Evolutionary conservation across 805 yeast genomes (phyloP), one percentile per base, ranked within the genome.

Genomic region (Hanseniaspora singularis): DNA sequence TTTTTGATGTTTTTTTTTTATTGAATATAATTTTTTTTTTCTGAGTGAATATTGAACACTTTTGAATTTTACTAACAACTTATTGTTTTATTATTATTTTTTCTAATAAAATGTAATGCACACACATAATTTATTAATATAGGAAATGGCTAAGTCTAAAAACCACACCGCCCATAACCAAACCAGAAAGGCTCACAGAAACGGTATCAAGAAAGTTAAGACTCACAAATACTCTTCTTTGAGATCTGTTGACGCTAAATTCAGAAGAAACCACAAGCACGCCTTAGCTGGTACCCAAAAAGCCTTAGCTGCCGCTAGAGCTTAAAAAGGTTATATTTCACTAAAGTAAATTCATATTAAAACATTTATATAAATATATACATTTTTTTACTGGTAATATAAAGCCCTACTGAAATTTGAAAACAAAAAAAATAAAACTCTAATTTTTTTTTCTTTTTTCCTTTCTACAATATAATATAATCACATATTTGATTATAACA

Each of bases 101-200:
- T 33, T 33, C 20, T 33, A 16, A n/a, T 30, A 30, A 14, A 30
- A n/a, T 30, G 15, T 30, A 30, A 30, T 14, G 15, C 14, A 30
- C 33, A 30, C 33, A 30, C 33, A 14, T 14, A 14, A 30, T 30
- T 30, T 30, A 30, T 30, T 30, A 14, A 31, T 38, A 46, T 41
- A 56, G 55, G 66, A 70, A 74, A 89, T 92, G 98, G 71, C 98
- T 73, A 92, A 92, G 78, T 89, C 97, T 62, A 92, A 92, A 96
- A 92, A 92, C 77, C 97, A 92, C 73, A 92, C 98, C 74, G 88
- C 87, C 75, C 98, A 92, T 76, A 92, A 92, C 94, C 97, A 89
- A 76, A 84, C 82, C 87, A 83, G 74, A 71, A 92, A 92, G 94
- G 97, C 97, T 67, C 98, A 92, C 96, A 88, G 81, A 71, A 92